Percentiles rank a stretch among this genome's conserved stretches.
phyloP scores from a whole-genome alignment of 441 rosid genomes.

The Populus hybrid region DNA sequence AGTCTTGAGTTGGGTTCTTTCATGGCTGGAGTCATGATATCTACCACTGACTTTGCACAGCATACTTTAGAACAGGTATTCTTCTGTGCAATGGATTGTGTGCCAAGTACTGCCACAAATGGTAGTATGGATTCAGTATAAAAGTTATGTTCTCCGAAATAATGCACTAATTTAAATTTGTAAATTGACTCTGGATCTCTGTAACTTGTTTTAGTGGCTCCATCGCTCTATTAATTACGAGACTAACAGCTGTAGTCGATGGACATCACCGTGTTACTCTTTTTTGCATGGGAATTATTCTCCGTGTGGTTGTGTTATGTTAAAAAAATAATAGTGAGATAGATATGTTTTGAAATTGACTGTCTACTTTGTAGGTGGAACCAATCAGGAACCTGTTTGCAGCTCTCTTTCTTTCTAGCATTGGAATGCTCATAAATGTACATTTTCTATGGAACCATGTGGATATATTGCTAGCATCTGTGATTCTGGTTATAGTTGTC shows the following conservation, averaged over 20 bases:
- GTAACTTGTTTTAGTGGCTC: neutral
- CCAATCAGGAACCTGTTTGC: constrained; percentile 96
- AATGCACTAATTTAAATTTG: neutral
- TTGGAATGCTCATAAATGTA: constrained; percentile 97
- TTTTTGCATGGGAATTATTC: neutral
- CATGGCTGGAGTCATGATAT: constrained; percentile 97
- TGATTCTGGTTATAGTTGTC: constrained; percentile 82
- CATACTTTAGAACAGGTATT: constrained; percentile 97
- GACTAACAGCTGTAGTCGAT: neutral
- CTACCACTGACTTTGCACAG: constrained; percentile 89
- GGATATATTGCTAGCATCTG: constrained; percentile 94
- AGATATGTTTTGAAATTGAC: constrained; percentile 2
- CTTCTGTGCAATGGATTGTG: neutral
- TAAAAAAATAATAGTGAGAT: neutral
- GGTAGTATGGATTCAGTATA: neutral
- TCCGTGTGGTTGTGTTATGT: neutral
- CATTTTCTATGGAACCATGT: constrained; percentile 97
- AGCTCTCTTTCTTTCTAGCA: constrained; percentile 96
- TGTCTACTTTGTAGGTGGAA: constrained; percentile 63
- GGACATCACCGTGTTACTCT: neutral
- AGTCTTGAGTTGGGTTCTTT: constrained; percentile 99
- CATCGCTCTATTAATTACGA: neutral
- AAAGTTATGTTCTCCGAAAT: neutral
- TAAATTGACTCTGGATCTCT: constrained; percentile 3
- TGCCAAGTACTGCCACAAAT: neutral